Evolutionary conservation across 2,329 filamentous ascomycete genomes (phyloP).

Genomic region (Dactylellina haptotyla): DNA sequence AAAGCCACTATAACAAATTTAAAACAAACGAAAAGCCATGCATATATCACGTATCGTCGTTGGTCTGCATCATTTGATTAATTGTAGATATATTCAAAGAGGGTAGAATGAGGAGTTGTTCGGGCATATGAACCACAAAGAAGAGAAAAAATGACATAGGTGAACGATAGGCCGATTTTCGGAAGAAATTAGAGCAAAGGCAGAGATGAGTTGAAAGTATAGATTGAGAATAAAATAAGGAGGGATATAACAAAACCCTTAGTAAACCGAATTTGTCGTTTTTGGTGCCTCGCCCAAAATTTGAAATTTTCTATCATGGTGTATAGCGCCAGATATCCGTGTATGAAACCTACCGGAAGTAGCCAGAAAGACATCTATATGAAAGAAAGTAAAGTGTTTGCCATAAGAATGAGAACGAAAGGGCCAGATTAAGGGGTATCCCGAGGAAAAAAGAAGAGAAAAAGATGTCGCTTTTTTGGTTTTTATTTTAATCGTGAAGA

Average conservation of each 20-base stretch:
- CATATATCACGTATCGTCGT: too few relatives aligned
- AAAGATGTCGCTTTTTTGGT: conserved; percentile 8
- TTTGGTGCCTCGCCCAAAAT: background rate
- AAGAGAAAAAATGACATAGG: too few relatives aligned
- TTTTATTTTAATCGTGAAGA: background rate
- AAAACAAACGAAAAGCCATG: too few relatives aligned
- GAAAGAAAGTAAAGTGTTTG: background rate
- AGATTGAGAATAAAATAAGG: background rate
- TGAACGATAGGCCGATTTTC: too few relatives aligned
- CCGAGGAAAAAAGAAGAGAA: background rate
- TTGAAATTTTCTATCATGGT: conserved; percentile 3
- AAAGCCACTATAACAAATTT: too few relatives aligned
- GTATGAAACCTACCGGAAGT: background rate
- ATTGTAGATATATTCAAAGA: too few relatives aligned
- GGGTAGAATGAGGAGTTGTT: too few relatives aligned
- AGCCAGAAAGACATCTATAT: background rate
- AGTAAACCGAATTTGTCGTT: background rate
- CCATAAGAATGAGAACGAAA: background rate
- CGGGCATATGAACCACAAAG: too few relatives aligned
- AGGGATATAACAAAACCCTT: background rate
- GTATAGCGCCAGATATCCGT: background rate
- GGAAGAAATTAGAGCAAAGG: too few relatives aligned
- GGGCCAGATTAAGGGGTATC: conserved; percentile 15
- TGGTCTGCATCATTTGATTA: too few relatives aligned
- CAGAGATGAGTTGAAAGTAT: too few relatives aligned